phyloP scores from a whole-genome alignment of 257 asterid genomes.

The Cinchona pubescens region DNA sequence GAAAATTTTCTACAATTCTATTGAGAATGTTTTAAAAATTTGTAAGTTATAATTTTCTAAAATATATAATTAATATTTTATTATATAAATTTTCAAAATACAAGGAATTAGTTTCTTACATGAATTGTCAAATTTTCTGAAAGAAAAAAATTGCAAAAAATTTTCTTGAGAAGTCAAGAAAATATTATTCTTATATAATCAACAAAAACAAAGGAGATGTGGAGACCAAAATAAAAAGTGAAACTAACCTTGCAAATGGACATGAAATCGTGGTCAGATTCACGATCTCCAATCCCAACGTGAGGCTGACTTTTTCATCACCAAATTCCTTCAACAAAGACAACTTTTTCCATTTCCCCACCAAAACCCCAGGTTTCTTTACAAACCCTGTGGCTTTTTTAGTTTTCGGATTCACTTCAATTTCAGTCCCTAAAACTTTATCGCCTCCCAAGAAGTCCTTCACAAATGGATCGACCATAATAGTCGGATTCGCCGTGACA shows the following conservation, averaged over 20 bases:
- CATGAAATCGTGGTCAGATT: slow-evolving; percentile 95
- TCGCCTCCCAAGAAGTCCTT: slow-evolving; percentile 88
- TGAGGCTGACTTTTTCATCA: slow-evolving; percentile 75
- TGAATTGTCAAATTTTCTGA: too few species aligned
- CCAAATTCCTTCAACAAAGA: slow-evolving; percentile 77
- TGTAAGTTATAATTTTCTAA: too few species aligned
- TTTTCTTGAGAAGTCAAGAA: too few species aligned
- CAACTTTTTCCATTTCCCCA: slow-evolving; percentile 78
- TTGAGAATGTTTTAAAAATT: too few species aligned
- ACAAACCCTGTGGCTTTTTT: slow-evolving; percentile 91
- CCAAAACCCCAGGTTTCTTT: slow-evolving; percentile 80
- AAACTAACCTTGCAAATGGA: slow-evolving; percentile 79
- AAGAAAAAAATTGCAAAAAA: too few species aligned
- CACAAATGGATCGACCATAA: slow-evolving; percentile 96
- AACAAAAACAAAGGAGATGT: not conserved
- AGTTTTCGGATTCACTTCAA: slow-evolving; percentile 86
- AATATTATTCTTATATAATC: not conserved
- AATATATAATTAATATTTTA: too few species aligned
- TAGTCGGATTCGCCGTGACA: slow-evolving; percentile 87
- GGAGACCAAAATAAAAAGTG: not conserved
- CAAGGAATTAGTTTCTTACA: too few species aligned
- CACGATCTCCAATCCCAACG: slow-evolving; percentile 85
- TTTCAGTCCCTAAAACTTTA: slow-evolving; percentile 91
- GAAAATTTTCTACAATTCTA: too few species aligned
- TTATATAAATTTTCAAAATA: too few species aligned